Base-by-base conservation (phyloP, 495 filamentous ascomycete species). In the Staphylotrichum longicolle region DNA sequence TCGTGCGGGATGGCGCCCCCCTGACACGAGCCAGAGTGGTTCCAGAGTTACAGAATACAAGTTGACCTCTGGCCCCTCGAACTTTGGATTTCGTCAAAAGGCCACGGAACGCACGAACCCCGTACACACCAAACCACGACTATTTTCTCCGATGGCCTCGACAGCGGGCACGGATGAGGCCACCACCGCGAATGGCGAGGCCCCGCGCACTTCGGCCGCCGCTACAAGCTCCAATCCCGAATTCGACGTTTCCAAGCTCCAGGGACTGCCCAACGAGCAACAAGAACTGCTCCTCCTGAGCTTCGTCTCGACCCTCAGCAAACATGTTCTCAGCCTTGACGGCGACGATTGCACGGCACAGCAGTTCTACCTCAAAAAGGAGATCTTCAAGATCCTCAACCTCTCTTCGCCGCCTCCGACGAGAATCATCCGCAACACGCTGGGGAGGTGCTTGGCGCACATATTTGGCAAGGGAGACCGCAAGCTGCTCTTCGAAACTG, bases 231-330 rank as follows among this genome's bases (percentile, higher is more conserved):
- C 74, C 53, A 75, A 78, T 64, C 81, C 80, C 48, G 85, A 94
- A 78, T 87, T 99, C 70, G 92, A 99, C 71, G 72, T 96, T 65
- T 72, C 84, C 54, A 96, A 94, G 76, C 86, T 99, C 53, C 88
- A 96, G 75, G 83, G 89, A 51, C 86, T 98, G 57, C 88, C 93
- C 59, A 88, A 91, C 37, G 94, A 98, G 78, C 93, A 99, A 70
- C 95, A 98, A 74, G 91, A 96, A 67, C 85, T 98, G 27, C 93
- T 91, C 72, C 83, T 99, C 60, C 80, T 98, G 55, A 95, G 87
- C 46, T 97, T 96, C 72, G 87, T 92, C 35, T 87, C 91, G 35
- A 85, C 88, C 49, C 82, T 98, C 51, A 89, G 87, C 62, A 88
- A 88, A 62, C 86, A 96, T 80, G 90, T 93, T 40, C 85, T 87